These are phyloP conservation scores for Apiospora rasikravindrae DNA, from an alignment of 2,329 filamentous ascomycete genomes.

Conservation along the genomic window DNA sequence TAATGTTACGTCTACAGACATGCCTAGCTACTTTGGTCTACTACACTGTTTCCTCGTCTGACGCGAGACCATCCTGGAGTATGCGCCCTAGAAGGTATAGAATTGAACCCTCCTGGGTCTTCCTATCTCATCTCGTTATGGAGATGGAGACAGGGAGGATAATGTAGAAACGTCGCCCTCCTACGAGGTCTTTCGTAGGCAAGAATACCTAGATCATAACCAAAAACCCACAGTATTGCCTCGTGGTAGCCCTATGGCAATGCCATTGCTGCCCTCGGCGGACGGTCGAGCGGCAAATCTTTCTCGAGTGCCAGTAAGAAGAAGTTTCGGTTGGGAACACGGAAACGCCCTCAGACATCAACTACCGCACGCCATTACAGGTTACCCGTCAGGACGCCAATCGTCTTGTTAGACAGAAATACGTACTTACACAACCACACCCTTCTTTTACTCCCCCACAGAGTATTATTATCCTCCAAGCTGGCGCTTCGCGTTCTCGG, in stretches of 20 bases:
- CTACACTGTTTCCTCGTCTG: conserved; percentile 24
- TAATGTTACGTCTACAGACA: conserved; percentile 25
- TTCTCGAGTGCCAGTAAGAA: not conserved
- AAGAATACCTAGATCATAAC: not conserved
- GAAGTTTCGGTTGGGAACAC: conserved; percentile 16
- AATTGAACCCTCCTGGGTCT: not conserved
- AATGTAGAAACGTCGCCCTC: not conserved
- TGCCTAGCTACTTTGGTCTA: conserved; percentile 22
- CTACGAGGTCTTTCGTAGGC: not conserved
- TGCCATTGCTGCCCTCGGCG: not conserved
- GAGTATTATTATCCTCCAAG: conserved; percentile 7
- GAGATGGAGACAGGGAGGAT: not conserved
- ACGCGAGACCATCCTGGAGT: not conserved
- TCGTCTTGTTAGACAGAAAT: conserved; percentile 5
- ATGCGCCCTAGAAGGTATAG: conserved; percentile 8
- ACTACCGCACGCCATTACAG: conserved; percentile 7
- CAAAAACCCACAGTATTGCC: not conserved
- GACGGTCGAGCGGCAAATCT: not conserved
- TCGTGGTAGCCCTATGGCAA: not conserved
- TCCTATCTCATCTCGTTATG: not conserved
- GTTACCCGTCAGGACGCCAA: not conserved
- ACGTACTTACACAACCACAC: not conserved
- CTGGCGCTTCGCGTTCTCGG: not conserved
- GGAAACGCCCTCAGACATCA: conserved; percentile 12
- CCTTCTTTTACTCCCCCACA: not conserved